Evolutionary conservation across 2,329 filamentous ascomycete genomes (phyloP).

Genomic region (Ophiocordyceps camponoti-floridani): DNA sequence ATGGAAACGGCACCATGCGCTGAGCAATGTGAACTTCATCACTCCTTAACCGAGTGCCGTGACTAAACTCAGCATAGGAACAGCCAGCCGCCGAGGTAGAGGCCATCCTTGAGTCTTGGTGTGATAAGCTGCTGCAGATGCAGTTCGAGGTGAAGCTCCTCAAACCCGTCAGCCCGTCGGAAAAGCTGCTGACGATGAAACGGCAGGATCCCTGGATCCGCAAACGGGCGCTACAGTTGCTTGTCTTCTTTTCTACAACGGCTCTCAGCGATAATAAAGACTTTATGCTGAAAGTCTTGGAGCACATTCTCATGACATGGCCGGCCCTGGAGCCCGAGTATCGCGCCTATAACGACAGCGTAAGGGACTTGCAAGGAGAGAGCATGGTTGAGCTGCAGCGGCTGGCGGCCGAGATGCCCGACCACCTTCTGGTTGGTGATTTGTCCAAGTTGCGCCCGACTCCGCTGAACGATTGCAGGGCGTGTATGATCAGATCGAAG

Average conservation of each 20-base stretch:
- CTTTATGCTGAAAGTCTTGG: slow-evolving; percentile 78
- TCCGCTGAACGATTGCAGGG: slow-evolving; percentile 26
- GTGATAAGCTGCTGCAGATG: slow-evolving; percentile 49
- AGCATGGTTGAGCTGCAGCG: slow-evolving; percentile 78
- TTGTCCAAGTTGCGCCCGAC: not conserved
- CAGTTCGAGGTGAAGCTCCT: slow-evolving; percentile 40
- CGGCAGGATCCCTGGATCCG: slow-evolving; percentile 59
- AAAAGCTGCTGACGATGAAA: not conserved
- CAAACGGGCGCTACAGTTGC: slow-evolving; percentile 63
- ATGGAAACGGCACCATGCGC: slow-evolving; percentile 34
- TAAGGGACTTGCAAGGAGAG: slow-evolving; percentile 73
- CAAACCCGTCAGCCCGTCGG: not conserved
- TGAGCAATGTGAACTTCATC: not conserved
- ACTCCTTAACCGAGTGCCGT: not conserved
- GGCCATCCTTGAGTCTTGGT: slow-evolving; percentile 52
- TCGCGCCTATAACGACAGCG: slow-evolving; percentile 64
- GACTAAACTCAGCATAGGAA: slow-evolving; percentile 9
- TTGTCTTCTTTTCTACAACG: slow-evolving; percentile 70
- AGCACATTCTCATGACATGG: slow-evolving; percentile 76
- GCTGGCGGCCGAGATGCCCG: slow-evolving; percentile 76
- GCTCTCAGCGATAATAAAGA: slow-evolving; percentile 58
- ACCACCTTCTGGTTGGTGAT: slow-evolving; percentile 55
- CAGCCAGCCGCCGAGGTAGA: slow-evolving; percentile 41
- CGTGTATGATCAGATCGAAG: slow-evolving; percentile 76
- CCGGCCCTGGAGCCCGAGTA: slow-evolving; percentile 55